A percentile compares a stretch with the other conserved stretches of the same genome.
Conservation (phyloP, 495 filamentous ascomycete genomes). For the Penicillium simplicissimum region DNA sequence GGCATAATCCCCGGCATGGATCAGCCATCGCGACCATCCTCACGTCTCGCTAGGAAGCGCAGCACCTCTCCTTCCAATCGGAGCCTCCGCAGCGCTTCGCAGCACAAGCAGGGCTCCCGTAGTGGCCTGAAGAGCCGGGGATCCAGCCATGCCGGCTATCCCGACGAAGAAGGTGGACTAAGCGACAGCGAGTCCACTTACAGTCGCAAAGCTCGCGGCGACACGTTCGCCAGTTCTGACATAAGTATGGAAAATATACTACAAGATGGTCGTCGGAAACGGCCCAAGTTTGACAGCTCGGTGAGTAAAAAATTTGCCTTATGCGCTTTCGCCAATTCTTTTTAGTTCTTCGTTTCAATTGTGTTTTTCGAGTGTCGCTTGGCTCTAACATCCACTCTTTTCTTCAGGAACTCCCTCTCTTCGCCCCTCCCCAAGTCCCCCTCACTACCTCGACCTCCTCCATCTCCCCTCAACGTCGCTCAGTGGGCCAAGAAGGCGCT, state of each 20-base stretch:
- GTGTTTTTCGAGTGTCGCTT: conserved; percentile 1
- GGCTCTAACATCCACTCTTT: conserved; percentile 16
- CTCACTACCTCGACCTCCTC: conserved; percentile 86
- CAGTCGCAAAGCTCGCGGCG: conserved; percentile 71
- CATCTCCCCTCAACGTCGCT: conserved; percentile 84
- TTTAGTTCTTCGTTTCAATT: conserved; percentile 4
- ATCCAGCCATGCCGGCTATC: conserved; percentile 64
- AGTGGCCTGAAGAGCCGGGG: conserved; percentile 66
- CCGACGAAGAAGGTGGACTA: conserved; percentile 69
- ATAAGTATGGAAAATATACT: conserved; percentile 98
- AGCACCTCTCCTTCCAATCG: conserved; percentile 82
- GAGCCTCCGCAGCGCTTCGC: conserved; percentile 77
- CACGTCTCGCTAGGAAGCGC: conserved; percentile 68
- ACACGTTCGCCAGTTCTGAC: conserved; percentile 87
- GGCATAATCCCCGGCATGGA: conserved; percentile 50
- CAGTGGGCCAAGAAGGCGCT: conserved; percentile 56
- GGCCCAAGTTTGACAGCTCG: conserved; percentile 96
- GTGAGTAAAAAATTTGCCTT: conserved; percentile 56
- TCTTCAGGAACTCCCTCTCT: conserved; percentile 85
- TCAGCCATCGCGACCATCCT: conserved; percentile 63
- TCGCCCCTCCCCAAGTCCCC: conserved; percentile 90
- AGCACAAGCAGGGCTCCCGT: conserved; percentile 68
- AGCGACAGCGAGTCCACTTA: conserved; percentile 80
- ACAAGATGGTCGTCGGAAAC: conserved; percentile 91
- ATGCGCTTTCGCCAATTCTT: conserved; percentile 13